Evolutionary conservation across 768 basidiomycete genomes (phyloP).

Genomic region (Leccinum truebloodii): DNA sequence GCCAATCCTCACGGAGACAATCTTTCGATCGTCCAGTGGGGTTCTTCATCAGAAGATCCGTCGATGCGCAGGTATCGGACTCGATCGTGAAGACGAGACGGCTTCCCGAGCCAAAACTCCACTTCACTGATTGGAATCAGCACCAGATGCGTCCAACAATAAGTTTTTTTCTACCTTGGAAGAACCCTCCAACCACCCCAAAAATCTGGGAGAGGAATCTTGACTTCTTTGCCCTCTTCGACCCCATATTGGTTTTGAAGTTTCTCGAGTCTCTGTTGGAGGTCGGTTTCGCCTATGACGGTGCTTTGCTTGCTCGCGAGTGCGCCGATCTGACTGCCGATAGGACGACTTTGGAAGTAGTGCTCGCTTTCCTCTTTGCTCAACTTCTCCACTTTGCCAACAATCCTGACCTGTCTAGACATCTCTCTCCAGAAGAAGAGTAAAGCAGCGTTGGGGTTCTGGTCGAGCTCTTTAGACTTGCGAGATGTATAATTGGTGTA

Average conservation of each 20-base stretch:
- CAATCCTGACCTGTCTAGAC: conserved; percentile 75
- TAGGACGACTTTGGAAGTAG: conserved; percentile 82
- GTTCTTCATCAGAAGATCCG: conserved; percentile 46
- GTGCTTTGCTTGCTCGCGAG: conserved; percentile 92
- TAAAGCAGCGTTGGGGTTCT: conserved; percentile 78
- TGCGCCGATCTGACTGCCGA: conserved; percentile 85
- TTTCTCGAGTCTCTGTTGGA: conserved; percentile 60
- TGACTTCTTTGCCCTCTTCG: conserved; percentile 37
- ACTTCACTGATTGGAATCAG: conserved; percentile 64
- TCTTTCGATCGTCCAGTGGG: conserved; percentile 77
- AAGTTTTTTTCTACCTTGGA: conserved; percentile 58
- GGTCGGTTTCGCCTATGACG: conserved; percentile 70
- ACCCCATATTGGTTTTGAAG: conserved; percentile 59
- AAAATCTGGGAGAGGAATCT: conserved; percentile 80
- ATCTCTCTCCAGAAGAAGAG: conserved; percentile 93
- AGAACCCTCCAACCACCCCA: conserved; percentile 98
- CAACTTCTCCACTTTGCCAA: conserved; percentile 84
- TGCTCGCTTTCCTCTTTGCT: conserved; percentile 68
- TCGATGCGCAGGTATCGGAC: conserved; percentile 69
- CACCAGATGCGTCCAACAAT: background rate
- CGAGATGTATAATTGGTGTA: conserved; percentile 96
- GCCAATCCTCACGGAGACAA: conserved; percentile 60
- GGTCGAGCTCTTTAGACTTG: conserved; percentile 79
- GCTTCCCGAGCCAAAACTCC: conserved; percentile 97
- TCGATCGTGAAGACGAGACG: conserved; percentile 92